A percentile compares a stretch with the other conserved stretches of the same genome.
Evolutionary conservation across 306 rosid genomes (phyloP).

Genomic region (Mimosa bimucronata): DNA sequence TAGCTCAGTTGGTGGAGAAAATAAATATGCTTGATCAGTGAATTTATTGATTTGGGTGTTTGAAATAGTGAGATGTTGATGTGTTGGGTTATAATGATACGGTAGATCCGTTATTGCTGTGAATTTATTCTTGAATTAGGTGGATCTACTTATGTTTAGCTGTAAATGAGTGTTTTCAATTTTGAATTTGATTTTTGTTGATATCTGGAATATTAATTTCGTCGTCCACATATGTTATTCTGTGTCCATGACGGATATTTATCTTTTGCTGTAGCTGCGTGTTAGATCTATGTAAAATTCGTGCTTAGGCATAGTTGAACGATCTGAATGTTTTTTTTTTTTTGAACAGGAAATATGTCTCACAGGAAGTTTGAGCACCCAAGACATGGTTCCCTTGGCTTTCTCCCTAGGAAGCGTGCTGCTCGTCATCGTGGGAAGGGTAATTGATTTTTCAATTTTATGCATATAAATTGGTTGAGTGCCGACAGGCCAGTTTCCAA

Average conservation of each 20-base stretch:
- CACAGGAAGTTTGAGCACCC: slow-evolving; percentile 92
- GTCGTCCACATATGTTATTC: background rate
- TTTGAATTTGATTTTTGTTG: background rate
- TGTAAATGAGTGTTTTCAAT: background rate
- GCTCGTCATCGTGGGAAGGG: slow-evolving; percentile 86
- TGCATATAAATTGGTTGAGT: background rate
- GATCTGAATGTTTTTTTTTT: background rate
- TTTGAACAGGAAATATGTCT: slow-evolving; percentile 55
- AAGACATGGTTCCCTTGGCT: slow-evolving; percentile 88
- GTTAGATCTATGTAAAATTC: background rate
- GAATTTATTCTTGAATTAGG: background rate
- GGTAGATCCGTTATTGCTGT: background rate
- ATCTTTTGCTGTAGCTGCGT: background rate
- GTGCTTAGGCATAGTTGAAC: background rate
- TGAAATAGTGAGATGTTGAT: background rate
- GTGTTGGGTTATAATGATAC: background rate
- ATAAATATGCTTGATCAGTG: background rate
- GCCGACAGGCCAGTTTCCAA: no score
- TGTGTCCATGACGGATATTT: background rate
- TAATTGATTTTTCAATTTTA: background rate
- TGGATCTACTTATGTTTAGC: background rate
- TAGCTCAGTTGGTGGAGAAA: background rate
- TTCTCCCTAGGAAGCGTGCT: slow-evolving; percentile 85
- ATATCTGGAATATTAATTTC: background rate
- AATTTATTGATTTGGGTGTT: background rate